Percentiles rank a stretch among this genome's conserved stretches.
phyloP scores from a whole-genome alignment of 306 rosid species.

The Rubus parviflorus region DNA sequence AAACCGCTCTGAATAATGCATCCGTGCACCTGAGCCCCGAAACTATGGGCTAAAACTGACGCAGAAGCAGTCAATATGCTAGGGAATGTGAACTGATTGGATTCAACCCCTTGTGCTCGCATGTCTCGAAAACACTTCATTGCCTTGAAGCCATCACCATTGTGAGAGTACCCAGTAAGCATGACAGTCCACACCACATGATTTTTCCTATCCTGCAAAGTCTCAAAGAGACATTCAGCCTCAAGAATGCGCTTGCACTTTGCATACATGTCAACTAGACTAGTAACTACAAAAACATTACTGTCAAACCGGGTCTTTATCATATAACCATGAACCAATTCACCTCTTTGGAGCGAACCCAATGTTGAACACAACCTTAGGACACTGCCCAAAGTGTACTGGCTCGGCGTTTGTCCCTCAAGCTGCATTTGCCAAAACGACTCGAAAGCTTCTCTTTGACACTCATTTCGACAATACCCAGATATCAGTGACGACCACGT shows the following conservation, averaged over 20 bases:
- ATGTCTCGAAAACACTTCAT: constrained; percentile 60
- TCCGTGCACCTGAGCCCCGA: constrained; percentile 77
- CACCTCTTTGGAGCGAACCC: constrained; percentile 62
- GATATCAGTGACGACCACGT: constrained; percentile 85
- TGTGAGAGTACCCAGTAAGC: constrained; percentile 91
- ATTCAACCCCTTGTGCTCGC: constrained; percentile 51
- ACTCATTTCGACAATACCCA: constrained; percentile 61
- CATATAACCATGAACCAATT: constrained; percentile 67
- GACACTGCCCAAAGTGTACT: constrained; percentile 70
- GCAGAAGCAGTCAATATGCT: constrained; percentile 79
- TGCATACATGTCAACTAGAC: constrained; percentile 88
- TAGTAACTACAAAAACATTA: constrained; percentile 60
- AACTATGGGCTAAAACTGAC: constrained; percentile 47
- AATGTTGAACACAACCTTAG: constrained; percentile 63
- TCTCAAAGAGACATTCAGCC: constrained; percentile 61
- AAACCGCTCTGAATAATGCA: constrained; percentile 67
- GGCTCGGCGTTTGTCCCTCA: constrained; percentile 65
- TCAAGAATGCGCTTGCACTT: constrained; percentile 66
- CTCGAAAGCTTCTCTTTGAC: constrained; percentile 57
- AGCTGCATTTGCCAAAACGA: constrained; percentile 63
- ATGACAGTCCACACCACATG: constrained; percentile 80
- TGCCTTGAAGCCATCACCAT: constrained; percentile 63
- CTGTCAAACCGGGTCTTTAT: constrained; percentile 52
- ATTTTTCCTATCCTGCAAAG: constrained; percentile 48
- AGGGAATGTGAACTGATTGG: constrained; percentile 82